These are phyloP conservation scores for peach (Prunus persica) DNA, from an alignment of 306 rosid species.

Conservation along the genomic window DNA sequence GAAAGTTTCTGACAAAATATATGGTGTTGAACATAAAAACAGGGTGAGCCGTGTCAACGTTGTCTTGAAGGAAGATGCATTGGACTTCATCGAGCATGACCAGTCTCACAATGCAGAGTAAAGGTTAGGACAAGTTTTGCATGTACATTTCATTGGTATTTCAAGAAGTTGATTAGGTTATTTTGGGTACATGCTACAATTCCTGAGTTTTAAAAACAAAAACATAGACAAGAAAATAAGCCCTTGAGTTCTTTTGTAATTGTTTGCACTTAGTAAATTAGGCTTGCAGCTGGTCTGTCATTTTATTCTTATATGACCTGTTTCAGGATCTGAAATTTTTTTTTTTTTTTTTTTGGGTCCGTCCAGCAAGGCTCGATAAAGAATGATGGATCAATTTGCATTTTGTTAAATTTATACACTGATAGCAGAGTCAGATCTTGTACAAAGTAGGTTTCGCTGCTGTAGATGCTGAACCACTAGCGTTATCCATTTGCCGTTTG, in stretches of 20 bases:
- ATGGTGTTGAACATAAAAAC: slow-evolving; percentile 83
- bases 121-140: slow-evolving; percentile 38
- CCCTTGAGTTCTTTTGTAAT: background rate
- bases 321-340: background rate
- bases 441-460: slow-evolving; percentile 9
- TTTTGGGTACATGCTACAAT: background rate
- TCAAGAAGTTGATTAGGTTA: slow-evolving; percentile 1
- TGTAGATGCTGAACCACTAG: background rate
- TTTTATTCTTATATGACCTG: background rate
- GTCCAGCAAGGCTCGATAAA: background rate
- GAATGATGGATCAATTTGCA: background rate
- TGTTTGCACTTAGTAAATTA: background rate
- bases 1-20: slow-evolving; percentile 88
- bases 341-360: background rate
- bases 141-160: background rate
- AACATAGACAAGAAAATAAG: background rate
- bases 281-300: background rate
- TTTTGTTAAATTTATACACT: background rate
- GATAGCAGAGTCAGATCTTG: background rate
- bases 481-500: background rate
- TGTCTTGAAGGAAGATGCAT: slow-evolving; percentile 66
- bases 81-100: slow-evolving; percentile 85
- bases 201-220: background rate
- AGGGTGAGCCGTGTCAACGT: slow-evolving; percentile 90
- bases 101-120: slow-evolving; percentile 78